Percentiles rank a stretch among this genome's conserved stretches.
These are phyloP conservation scores for Mycena albidolilacea DNA, from an alignment of 768 basidiomycete genomes.

Conservation along the genomic window DNA sequence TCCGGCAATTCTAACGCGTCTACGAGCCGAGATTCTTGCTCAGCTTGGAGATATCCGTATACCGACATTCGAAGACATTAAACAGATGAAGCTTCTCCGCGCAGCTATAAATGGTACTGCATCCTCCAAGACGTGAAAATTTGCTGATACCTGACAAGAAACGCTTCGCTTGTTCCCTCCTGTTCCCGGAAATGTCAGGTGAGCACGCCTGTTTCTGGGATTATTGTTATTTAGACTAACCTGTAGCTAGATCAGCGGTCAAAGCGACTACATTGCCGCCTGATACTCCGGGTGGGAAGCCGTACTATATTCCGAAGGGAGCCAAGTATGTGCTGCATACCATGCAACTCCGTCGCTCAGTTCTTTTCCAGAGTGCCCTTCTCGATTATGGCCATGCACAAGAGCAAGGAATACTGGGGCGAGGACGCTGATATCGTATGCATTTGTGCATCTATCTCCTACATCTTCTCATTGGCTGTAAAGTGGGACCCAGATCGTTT, in stretches of 20 bases:
- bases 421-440: constrained; percentile 10
- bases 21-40: constrained; percentile 1
- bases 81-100: constrained; percentile 61
- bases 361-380: background rate
- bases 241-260: background rate
- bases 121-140: background rate
- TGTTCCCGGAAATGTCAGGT: constrained; percentile 14
- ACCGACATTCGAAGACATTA: constrained; percentile 62
- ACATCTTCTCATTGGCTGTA: background rate
- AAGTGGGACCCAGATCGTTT: constrained; percentile 18
- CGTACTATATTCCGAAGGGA: constrained; percentile 10
- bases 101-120: constrained; percentile 54
- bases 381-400: constrained; percentile 4
- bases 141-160: background rate
- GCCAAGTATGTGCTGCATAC: background rate
- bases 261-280: constrained; percentile 6
- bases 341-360: background rate
- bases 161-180: constrained; percentile 8
- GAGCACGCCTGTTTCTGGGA: background rate
- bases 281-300: constrained; percentile 7
- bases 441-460: background rate
- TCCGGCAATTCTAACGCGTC: constrained; percentile 1
- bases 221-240: background rate
- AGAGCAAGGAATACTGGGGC: constrained; percentile 11
- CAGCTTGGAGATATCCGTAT: constrained; percentile 53